Percentiles rank a stretch among this genome's conserved stretches.
phyloP scores from a whole-genome alignment of 2,329 filamentous ascomycete species.

The Talaromyces piceae region DNA sequence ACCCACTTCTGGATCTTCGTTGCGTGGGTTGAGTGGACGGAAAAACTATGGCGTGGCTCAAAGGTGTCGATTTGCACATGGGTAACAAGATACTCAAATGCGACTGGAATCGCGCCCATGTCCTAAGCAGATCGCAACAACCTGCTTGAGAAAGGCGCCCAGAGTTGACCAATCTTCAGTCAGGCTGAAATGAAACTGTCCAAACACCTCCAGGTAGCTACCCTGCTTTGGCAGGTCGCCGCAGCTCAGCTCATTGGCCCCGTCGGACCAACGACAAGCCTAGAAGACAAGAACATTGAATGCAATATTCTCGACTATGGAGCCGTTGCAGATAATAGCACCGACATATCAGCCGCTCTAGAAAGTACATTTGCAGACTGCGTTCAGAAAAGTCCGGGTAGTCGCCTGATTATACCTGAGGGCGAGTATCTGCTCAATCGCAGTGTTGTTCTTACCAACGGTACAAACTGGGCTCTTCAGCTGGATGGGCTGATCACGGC shows the following conservation, averaged over 20 bases:
- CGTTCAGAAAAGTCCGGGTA: slow-evolving; percentile 15
- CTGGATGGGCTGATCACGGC: slow-evolving; percentile 28
- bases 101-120: not conserved
- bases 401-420: slow-evolving; percentile 21
- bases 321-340: slow-evolving; percentile 23
- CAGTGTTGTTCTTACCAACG: slow-evolving; percentile 22
- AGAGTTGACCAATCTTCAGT: not conserved
- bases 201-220: not conserved
- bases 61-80: not conserved
- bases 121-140: not conserved
- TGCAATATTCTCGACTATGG: slow-evolving; percentile 30
- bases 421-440: slow-evolving; percentile 22
- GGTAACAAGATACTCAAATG: not conserved
- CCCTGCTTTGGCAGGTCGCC: too few species aligned
- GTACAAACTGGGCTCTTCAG: slow-evolving; percentile 28
- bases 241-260: slow-evolving; percentile 15
- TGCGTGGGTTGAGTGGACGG: not conserved
- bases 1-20: not conserved
- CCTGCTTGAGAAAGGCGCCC: not conserved
- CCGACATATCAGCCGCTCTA: slow-evolving; percentile 24
- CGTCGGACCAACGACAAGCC: slow-evolving; percentile 22
- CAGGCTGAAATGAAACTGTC: not conserved
- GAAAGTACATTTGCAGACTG: slow-evolving; percentile 21
- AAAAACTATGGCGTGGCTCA: not conserved
- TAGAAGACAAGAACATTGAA: slow-evolving; percentile 19